Conservation (phyloP, 305 asterid species). For the Solanum hybrid region DNA sequence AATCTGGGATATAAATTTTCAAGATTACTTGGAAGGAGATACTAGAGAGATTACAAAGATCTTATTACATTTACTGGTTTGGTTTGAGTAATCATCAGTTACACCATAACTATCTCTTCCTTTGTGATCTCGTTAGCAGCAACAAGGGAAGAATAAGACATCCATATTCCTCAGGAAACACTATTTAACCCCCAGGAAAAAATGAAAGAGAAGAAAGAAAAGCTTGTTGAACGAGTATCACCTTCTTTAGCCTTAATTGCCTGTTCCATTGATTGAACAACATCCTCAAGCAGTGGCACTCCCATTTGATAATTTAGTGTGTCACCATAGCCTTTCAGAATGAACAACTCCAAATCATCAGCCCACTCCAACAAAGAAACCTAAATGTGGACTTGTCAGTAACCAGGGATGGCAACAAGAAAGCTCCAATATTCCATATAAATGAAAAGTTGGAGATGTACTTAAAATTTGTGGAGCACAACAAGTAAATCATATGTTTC, state of each 20-base stretch:
- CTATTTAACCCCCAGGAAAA: background rate
- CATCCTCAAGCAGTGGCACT: conserved; percentile 82
- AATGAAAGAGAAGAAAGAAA: background rate
- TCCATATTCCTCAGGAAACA: background rate
- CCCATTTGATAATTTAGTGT: conserved; percentile 87
- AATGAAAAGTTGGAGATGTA: background rate
- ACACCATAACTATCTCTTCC: background rate
- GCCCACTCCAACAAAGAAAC: conserved; percentile 83
- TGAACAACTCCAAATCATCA: conserved; percentile 84
- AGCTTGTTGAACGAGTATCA: conserved; percentile 10
- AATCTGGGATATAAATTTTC: background rate
- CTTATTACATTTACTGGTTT: background rate
- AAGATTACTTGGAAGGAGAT: background rate
- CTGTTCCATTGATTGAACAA: conserved; percentile 80
- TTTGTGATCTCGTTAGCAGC: background rate
- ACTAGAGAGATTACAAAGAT: background rate
- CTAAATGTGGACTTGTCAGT: conserved; percentile 24
- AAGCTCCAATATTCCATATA: background rate
- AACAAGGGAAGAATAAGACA: background rate
- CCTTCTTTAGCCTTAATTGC: conserved; percentile 80
- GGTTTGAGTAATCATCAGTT: background rate
- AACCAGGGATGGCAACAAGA: background rate
- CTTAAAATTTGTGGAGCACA: background rate
- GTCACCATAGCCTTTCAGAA: conserved; percentile 84
- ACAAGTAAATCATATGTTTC: background rate